phyloP scores from a whole-genome alignment of 1,139 yeast genomes.

The Waltiozyma sp. region DNA sequence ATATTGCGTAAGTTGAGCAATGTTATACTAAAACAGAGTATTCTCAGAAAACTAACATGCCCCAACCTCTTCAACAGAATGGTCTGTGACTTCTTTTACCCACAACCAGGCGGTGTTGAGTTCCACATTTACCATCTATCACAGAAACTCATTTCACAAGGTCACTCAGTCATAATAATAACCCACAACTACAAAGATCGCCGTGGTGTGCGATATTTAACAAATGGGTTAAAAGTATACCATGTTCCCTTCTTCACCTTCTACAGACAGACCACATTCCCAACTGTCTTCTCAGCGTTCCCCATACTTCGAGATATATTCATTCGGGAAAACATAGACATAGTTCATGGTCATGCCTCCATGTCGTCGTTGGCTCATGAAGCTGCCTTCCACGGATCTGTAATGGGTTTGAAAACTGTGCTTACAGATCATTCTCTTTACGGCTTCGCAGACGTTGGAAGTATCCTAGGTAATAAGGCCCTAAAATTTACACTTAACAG shows the following conservation, averaged over 20 bases:
- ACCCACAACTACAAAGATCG: constrained; percentile 85
- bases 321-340: constrained; percentile 73
- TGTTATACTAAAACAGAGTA: background rate
- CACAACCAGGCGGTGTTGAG: constrained; percentile 98
- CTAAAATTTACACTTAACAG: constrained; percentile 78
- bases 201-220: constrained; percentile 66
- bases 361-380: constrained; percentile 82
- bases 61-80: constrained; percentile 32
- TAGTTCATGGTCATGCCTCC: constrained; percentile 94
- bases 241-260: constrained; percentile 76
- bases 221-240: constrained; percentile 89
- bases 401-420: constrained; percentile 87
- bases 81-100: constrained; percentile 96
- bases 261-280: constrained; percentile 76
- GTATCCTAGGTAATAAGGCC: constrained; percentile 78
- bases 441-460: constrained; percentile 82
- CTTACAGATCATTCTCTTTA: constrained; percentile 93
- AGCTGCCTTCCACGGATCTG: constrained; percentile 78
- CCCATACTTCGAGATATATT: constrained; percentile 80
- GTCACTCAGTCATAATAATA: constrained; percentile 84
- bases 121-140: constrained; percentile 81
- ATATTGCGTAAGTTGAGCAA: constrained; percentile 30
- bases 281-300: constrained; percentile 80
- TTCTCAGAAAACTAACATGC: background rate
- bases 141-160: constrained; percentile 59